phyloP scores from a whole-genome alignment of 2,329 filamentous ascomycete species.

The Talaromyces sp. region DNA sequence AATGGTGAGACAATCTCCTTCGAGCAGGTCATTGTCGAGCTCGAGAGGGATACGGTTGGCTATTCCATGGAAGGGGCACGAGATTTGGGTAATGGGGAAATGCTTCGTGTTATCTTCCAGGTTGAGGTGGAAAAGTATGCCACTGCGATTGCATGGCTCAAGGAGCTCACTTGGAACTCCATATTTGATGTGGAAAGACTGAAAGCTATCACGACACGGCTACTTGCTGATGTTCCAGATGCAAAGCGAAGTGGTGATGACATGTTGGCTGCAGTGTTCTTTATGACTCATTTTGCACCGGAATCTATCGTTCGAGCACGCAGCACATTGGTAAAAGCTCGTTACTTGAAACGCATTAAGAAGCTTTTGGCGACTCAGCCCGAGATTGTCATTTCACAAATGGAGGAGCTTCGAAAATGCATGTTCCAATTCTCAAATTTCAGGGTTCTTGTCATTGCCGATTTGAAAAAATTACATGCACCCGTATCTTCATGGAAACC shows the following conservation, averaged over 20 bases:
- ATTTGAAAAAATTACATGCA: constrained; percentile 68
- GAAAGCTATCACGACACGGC: constrained; percentile 66
- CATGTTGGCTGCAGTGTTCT: constrained; percentile 61
- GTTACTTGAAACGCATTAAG: constrained; percentile 82
- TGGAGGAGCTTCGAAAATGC: constrained; percentile 69
- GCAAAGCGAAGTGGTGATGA: constrained; percentile 74
- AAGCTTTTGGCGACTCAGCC: constrained; percentile 75
- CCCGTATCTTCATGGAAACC: constrained; percentile 77
- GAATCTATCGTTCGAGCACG: constrained; percentile 73
- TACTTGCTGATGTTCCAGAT: constrained; percentile 87
- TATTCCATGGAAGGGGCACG: constrained; percentile 70
- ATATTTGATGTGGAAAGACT: constrained; percentile 74
- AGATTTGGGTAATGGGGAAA: constrained; percentile 72
- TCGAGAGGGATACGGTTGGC: constrained; percentile 86
- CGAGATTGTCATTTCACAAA: constrained; percentile 67
- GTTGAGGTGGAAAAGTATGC: constrained; percentile 85
- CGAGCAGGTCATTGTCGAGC: constrained; percentile 83
- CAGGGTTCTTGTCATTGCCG: constrained; percentile 76
- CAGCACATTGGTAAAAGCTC: constrained; percentile 77
- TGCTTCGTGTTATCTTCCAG: constrained; percentile 75
- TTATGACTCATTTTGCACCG: constrained; percentile 74
- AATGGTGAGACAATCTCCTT: constrained; percentile 76
- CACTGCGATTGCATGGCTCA: constrained; percentile 76
- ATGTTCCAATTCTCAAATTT: constrained; percentile 84
- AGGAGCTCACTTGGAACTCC: constrained; percentile 80